Conservation (phyloP, 768 basidiomycete genomes). For the Boletus rufocinnamomeus region DNA sequence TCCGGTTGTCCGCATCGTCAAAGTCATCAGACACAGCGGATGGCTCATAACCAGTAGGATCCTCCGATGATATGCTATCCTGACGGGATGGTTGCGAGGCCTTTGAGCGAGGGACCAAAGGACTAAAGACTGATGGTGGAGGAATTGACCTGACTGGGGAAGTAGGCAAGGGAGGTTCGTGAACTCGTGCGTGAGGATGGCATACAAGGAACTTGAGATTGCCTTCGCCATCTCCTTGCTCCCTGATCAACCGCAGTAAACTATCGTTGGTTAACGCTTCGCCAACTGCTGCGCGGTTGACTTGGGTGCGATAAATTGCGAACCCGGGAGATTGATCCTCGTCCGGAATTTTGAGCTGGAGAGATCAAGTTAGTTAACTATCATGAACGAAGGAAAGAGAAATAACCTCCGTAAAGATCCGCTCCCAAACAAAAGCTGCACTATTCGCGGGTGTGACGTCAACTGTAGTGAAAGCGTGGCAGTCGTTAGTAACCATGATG, state of each 20-base stretch:
- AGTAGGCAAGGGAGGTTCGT: slow-evolving; percentile 46
- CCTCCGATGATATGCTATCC: slow-evolving; percentile 70
- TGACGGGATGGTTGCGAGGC: slow-evolving; percentile 58
- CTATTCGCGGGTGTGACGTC: slow-evolving; percentile 67
- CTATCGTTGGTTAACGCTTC: slow-evolving; percentile 70
- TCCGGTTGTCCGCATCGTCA: slow-evolving; percentile 58
- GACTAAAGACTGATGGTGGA: slow-evolving; percentile 48
- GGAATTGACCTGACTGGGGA: slow-evolving; percentile 49
- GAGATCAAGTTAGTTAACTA: slow-evolving; percentile 4
- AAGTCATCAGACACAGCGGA: slow-evolving; percentile 53
- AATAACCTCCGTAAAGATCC: slow-evolving; percentile 76
- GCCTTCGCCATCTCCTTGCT: slow-evolving; percentile 74
- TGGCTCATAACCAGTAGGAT: slow-evolving; percentile 70
- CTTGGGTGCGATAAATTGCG: slow-evolving; percentile 85
- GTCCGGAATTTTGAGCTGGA: slow-evolving; percentile 75
- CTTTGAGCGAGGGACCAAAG: slow-evolving; percentile 50
- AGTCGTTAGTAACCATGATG: slow-evolving; percentile 75
- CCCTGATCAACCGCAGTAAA: slow-evolving; percentile 70
- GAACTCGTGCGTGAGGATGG: slow-evolving; percentile 60
- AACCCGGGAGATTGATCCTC: slow-evolving; percentile 73
- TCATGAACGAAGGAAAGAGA: slow-evolving; percentile 1
- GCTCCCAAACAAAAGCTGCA: slow-evolving; percentile 73
- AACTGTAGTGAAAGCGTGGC: slow-evolving; percentile 73
- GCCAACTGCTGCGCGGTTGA: slow-evolving; percentile 75
- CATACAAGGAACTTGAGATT: slow-evolving; percentile 84